Evolutionary conservation across 2,329 filamentous ascomycete genomes (phyloP).

Genomic region (Coleophoma cylindrospora): DNA sequence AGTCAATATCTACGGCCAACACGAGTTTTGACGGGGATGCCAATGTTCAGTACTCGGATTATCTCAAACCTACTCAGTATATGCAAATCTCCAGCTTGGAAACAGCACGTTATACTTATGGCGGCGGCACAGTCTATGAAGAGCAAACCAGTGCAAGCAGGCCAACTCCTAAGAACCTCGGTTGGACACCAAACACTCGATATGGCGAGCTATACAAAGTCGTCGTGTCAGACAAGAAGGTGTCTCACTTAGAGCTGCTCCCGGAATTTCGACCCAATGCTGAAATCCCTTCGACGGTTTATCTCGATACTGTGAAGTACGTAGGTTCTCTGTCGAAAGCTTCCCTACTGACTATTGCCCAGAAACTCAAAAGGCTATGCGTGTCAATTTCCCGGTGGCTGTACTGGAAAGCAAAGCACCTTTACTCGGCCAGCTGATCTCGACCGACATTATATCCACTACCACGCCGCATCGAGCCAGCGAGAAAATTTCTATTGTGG

Average conservation of each 20-base stretch:
- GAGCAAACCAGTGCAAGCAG: background rate
- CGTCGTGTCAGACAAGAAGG: slow-evolving; percentile 11
- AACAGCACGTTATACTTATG: background rate
- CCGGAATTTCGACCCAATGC: background rate
- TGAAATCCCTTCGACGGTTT: slow-evolving; percentile 10
- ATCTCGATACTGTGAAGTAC: slow-evolving; percentile 12
- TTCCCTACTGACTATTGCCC: background rate
- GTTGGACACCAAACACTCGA: slow-evolving; percentile 8
- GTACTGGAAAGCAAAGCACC: slow-evolving; percentile 6
- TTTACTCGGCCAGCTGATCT: slow-evolving; percentile 30
- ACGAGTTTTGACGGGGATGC: too few species aligned
- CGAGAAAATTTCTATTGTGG: slow-evolving; percentile 23
- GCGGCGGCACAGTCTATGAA: background rate
- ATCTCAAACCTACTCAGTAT: background rate
- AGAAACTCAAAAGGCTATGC: slow-evolving; percentile 9
- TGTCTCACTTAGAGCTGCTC: slow-evolving; percentile 13
- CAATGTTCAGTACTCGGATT: background rate
- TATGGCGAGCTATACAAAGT: slow-evolving; percentile 14
- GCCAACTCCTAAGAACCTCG: slow-evolving; percentile 10
- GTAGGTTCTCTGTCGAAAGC: background rate
- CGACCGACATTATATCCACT: slow-evolving; percentile 28
- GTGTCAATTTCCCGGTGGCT: slow-evolving; percentile 16
- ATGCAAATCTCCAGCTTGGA: background rate
- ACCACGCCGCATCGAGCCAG: slow-evolving; percentile 19
- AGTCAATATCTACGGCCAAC: background rate